Base-by-base conservation (phyloP, 83 land plant genomes). In the Diphasiastrum complanatum region DNA sequence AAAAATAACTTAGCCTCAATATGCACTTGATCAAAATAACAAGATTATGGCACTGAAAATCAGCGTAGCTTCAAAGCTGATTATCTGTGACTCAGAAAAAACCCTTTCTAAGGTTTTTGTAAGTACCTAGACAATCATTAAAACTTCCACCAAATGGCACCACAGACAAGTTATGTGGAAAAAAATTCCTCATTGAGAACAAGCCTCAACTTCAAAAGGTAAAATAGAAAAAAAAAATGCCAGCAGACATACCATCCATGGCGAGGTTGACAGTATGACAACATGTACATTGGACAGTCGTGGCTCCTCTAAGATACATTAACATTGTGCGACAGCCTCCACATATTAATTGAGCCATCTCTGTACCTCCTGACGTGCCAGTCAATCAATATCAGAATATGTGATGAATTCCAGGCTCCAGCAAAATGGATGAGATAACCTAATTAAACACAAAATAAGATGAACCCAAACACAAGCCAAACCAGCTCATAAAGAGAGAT, bases 211-310 rank as follows among this genome's bases (percentile, higher is more conserved):
- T 38, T 8, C 12, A 38, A n/a, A 14, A 5, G 32, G 52, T 8
- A 49, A 49, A 18, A 54, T 28, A 54, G 58, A 11, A 54, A 54
- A 18, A 25, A 27, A 28, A 10, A 18, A 2, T 19, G 14, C 35
- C 18, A 29, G 20, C 12, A 8, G 18, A 14, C 29, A 49, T 38
- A 85, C 90, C 85, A 72, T 87, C 93, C 67, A 85, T 57, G 19
- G 90, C 96, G 32, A 85, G 78, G 60, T 85, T 89, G 26, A 89
- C 76, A 4, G 66, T 71, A 40, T 74, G 63, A 51, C 85, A 81
- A 37, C 73, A 67, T 8, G 79, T 35, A 41, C 85, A 81, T 37
- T 71, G 56, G n/a, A 81, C 79, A 60, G 65, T 36, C 47, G 30
- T 74, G 26, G 81, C 61, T 41, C 79, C 78, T 26, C 18, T 63